A percentile compares a stretch with the other conserved stretches of the same genome.
These are phyloP conservation scores for Aspergillus sparsus DNA, from an alignment of 495 filamentous ascomycete genomes.

Conservation along the genomic window DNA sequence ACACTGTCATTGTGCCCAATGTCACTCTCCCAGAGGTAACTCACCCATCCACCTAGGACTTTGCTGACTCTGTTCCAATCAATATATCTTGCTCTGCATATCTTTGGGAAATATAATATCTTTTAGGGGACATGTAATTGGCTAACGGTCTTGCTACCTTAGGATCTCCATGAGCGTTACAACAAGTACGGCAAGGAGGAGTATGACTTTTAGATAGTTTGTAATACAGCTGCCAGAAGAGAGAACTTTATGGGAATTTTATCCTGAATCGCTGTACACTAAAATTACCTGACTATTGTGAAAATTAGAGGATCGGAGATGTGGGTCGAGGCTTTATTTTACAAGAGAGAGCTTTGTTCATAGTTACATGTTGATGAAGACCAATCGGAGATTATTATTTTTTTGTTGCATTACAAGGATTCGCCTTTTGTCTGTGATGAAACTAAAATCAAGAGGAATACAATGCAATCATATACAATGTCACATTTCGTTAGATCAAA, in stretches of 20 bases:
- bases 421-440: not conserved
- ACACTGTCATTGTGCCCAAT: constrained; percentile 89
- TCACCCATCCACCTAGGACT: not conserved
- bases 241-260: constrained; percentile 14
- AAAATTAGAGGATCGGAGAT: constrained; percentile 27
- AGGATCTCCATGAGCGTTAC: constrained; percentile 90
- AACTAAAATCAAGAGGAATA: not conserved
- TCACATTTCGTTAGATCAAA: constrained; percentile 26
- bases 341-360: constrained; percentile 41
- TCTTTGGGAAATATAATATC: too few relatives aligned
- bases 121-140: constrained; percentile 19
- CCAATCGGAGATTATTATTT: constrained; percentile 35
- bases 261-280: constrained; percentile 68
- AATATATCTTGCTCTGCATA: not conserved
- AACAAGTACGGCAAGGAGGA: constrained; percentile 99
- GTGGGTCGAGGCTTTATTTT: constrained; percentile 27
- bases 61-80: not conserved
- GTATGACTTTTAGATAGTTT: constrained; percentile 45
- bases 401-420: constrained; percentile 29
- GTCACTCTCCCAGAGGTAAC: constrained; percentile 89
- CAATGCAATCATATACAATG: constrained; percentile 26
- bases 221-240: constrained; percentile 18
- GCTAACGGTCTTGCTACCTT: constrained; percentile 2
- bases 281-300: constrained; percentile 42
- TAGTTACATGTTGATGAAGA: constrained; percentile 37